Percentiles rank a stretch among this genome's conserved stretches.
Evolutionary conservation across 1,284 basidiomycete genomes (phyloP).

Genomic region (Ustilago cynodontis): DNA sequence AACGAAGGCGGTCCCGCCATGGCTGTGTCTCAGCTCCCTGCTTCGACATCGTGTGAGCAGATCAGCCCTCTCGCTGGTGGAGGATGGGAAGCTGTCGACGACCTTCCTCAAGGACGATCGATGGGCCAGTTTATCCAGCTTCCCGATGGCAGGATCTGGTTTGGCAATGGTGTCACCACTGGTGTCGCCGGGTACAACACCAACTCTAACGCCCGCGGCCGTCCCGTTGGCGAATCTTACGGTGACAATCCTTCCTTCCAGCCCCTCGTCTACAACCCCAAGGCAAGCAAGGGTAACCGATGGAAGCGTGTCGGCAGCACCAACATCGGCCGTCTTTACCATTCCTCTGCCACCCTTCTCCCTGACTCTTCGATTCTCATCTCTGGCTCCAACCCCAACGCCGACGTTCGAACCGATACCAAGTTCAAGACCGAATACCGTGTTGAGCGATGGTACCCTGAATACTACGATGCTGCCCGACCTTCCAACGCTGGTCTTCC

Average conservation of each 20-base stretch:
- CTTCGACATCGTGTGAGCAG: slow-evolving; percentile 59
- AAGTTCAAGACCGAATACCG: slow-evolving; percentile 58
- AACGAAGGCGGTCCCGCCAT: slow-evolving; percentile 57
- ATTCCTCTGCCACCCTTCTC: slow-evolving; percentile 58
- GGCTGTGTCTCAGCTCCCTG: slow-evolving; percentile 44
- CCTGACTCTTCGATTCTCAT: slow-evolving; percentile 62
- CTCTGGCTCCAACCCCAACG: slow-evolving; percentile 62
- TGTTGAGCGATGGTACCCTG: slow-evolving; percentile 62
- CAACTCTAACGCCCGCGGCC: slow-evolving; percentile 45
- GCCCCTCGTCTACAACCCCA: slow-evolving; percentile 61
- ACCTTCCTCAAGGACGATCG: slow-evolving; percentile 51
- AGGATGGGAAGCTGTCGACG: slow-evolving; percentile 51
- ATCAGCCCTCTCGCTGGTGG: slow-evolving; percentile 53
- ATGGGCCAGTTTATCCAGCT: slow-evolving; percentile 64
- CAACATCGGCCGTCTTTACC: slow-evolving; percentile 61
- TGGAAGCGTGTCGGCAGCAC: slow-evolving; percentile 48
- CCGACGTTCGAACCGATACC: slow-evolving; percentile 44
- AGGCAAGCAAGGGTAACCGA: slow-evolving; percentile 48
- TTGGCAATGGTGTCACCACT: slow-evolving; percentile 63
- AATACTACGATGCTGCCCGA: slow-evolving; percentile 57
- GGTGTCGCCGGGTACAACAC: slow-evolving; percentile 63
- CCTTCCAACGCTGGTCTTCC: slow-evolving; percentile 55
- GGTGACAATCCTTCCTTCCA: slow-evolving; percentile 60
- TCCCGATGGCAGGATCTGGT: slow-evolving; percentile 62
- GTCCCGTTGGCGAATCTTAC: slow-evolving; percentile 66